A percentile compares a stretch with the other conserved stretches of the same genome.
phyloP scores from a whole-genome alignment of 805 yeast genomes.

The Henningerozyma blattae region DNA sequence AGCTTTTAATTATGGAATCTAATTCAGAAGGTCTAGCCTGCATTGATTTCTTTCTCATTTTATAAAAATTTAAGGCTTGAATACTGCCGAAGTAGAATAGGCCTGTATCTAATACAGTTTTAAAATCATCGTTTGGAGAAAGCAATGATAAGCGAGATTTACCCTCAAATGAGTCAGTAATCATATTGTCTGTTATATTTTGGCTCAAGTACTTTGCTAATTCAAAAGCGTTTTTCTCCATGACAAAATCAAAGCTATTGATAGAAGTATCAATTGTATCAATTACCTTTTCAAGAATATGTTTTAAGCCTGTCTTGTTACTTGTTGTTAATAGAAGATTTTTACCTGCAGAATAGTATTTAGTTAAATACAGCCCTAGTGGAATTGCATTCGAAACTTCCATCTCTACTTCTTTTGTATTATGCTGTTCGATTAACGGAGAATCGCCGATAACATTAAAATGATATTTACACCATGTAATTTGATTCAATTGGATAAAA shows the following conservation, averaged over 20 bases:
- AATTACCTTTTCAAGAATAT: conserved; percentile 56
- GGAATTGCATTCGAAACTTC: conserved; percentile 20
- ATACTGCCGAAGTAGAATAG: conserved; percentile 33
- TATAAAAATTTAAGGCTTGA: conserved; percentile 26
- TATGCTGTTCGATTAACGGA: conserved; percentile 58
- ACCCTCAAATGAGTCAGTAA: conserved; percentile 45
- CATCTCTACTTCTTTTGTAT: conserved; percentile 31
- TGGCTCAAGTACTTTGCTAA: conserved; percentile 39
- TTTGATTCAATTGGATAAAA: conserved; percentile 64
- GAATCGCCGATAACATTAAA: conserved; percentile 46
- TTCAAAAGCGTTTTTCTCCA: conserved; percentile 34
- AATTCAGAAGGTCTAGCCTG: conserved; percentile 77
- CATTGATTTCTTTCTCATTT: conserved; percentile 57
- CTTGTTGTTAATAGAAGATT: conserved; percentile 50
- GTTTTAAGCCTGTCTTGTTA: conserved; percentile 55
- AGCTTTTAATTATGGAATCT: conserved; percentile 55
- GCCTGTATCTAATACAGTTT: conserved; percentile 54
- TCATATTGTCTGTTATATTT: conserved; percentile 30
- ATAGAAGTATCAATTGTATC: conserved; percentile 61
- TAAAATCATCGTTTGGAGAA: conserved; percentile 23
- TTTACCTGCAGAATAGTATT: conserved; percentile 31
- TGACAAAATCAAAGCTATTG: conserved; percentile 27
- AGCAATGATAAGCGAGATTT: conserved; percentile 18
- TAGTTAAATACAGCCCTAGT: conserved; percentile 24
- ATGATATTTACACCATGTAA: conserved; percentile 70